Evolutionary conservation across 495 filamentous ascomycete species (phyloP), one percentile per base, ranked within the genome.

Genomic region (Xylaria flabelliformis): DNA sequence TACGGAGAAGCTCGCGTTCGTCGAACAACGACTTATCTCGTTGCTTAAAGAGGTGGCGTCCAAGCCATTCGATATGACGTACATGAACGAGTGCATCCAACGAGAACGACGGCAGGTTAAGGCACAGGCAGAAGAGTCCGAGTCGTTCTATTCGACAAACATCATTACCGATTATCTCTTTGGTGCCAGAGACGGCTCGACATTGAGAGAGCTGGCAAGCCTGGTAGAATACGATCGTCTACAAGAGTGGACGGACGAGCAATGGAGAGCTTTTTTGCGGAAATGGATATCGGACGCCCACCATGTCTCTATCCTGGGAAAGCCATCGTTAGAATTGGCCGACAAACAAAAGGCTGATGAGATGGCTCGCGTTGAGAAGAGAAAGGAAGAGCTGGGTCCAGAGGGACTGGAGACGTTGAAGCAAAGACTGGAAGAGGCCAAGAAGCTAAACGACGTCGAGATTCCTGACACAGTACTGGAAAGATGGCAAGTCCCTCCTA

Each of bases 91-190:
- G 76, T 97, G 94, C 77, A 88, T 98, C 44, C 87, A 87, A 71
- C 87, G 95, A 51, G 91, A 94, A 78, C 86, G 87, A 65, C 90
- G 94, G 46, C 91, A 93, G 73, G 85, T 92, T 77, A 95, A 93
- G 76, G 94, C 92, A 71, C 87, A 91, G 4, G 90, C 91, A 6
- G 96, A 99, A 79, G 88, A 84, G 53, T 91, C 90, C 19, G 90
- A 90, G 44, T 84, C 89, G 15, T 92, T 91, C 42, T 96, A 94
- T 78, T 90, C 93, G 1, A 91, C 87, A 69, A 90, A 91, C 50
- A 89, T 97, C 53, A 96, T 98, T 74, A 91, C 89, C 17, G 95
- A 98, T 75, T 96, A 97, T 81, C 85, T 98, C 36, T 99, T 94
- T 73, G 97, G 95, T 41, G 90, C 90, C 67, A 87, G 93, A 55